Percentiles rank a stretch among this genome's conserved stretches.
phyloP scores from a whole-genome alignment of 2,329 filamentous ascomycete species.

The Endoconidiophora polonica region DNA sequence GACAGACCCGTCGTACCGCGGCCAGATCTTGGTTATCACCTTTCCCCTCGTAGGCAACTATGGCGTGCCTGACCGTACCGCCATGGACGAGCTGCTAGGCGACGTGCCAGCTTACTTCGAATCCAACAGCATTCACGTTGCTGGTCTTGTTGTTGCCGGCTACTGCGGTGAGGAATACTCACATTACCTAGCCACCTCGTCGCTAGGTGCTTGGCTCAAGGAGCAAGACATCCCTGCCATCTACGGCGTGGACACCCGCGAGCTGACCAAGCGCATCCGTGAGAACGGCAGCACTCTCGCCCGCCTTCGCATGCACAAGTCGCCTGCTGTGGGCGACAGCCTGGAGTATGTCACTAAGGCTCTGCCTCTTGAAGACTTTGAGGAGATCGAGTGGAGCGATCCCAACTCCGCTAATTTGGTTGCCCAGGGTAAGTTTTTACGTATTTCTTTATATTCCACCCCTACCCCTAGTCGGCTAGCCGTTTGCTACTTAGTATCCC shows the following conservation, averaged over 20 bases:
- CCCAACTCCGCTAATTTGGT: conserved; percentile 89
- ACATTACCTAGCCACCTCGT: conserved; percentile 81
- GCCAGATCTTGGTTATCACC: conserved; percentile 90
- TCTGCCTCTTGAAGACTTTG: conserved; percentile 39
- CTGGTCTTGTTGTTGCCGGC: conserved; percentile 75
- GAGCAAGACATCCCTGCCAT: conserved; percentile 89
- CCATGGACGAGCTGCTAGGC: conserved; percentile 67
- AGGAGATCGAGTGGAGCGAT: conserved; percentile 73
- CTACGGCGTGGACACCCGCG: conserved; percentile 85
- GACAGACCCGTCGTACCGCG: conserved; percentile 73
- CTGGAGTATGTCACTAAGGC: conserved; percentile 12
- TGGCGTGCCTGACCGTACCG: conserved; percentile 77
- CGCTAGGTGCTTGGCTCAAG: conserved; percentile 87
- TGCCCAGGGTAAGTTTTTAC: conserved; percentile 59
- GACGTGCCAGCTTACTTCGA: conserved; percentile 89
- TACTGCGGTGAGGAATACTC: conserved; percentile 94
- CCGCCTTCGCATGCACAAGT: conserved; percentile 59
- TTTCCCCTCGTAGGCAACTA: conserved; percentile 96
- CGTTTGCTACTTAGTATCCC: neutral
- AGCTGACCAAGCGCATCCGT: conserved; percentile 84
- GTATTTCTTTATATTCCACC: neutral
- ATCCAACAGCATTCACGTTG: conserved; percentile 80
- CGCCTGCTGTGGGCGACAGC: conserved; percentile 18
- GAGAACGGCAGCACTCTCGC: conserved; percentile 94
- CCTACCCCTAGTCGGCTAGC: neutral